Percentiles rank a stretch among this genome's conserved stretches.
These are phyloP conservation scores for Botrytis tulipae DNA, from an alignment of 2,329 filamentous ascomycete genomes.

Conservation along the genomic window DNA sequence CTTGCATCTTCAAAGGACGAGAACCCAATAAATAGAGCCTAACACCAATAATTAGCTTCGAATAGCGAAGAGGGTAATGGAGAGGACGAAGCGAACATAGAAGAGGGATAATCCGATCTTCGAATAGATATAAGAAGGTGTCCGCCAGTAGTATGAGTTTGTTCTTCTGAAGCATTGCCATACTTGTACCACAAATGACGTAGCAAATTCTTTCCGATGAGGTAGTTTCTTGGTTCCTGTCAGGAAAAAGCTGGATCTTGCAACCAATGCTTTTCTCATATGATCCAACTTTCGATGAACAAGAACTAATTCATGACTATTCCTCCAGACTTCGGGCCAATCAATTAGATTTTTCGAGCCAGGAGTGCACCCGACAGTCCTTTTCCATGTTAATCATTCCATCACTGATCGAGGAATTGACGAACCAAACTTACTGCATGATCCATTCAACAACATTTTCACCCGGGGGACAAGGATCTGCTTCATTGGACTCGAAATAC, in stretches of 20 bases:
- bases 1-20: conserved; percentile 64
- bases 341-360: conserved; percentile 60
- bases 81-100: conserved; percentile 44
- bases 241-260: conserved; percentile 32
- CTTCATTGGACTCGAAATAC: conserved; percentile 75
- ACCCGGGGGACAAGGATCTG: conserved; percentile 59
- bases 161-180: conserved; percentile 53
- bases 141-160: conserved; percentile 64
- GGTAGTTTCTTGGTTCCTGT: conserved; percentile 44
- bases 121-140: conserved; percentile 54
- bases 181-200: conserved; percentile 55
- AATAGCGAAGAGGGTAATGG: background rate
- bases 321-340: conserved; percentile 61
- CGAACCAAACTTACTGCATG: conserved; percentile 44
- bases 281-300: conserved; percentile 49
- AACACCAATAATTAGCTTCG: background rate
- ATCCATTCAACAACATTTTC: conserved; percentile 85
- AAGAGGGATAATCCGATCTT: conserved; percentile 31
- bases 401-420: background rate
- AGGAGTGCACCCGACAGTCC: conserved; percentile 54
- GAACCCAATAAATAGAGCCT: conserved; percentile 63
- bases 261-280: conserved; percentile 42
- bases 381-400: background rate
- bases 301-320: conserved; percentile 47
- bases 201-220: conserved; percentile 58